Conservation (phyloP, 2,329 filamentous ascomycete species). For the Curvularia spicifera region DNA sequence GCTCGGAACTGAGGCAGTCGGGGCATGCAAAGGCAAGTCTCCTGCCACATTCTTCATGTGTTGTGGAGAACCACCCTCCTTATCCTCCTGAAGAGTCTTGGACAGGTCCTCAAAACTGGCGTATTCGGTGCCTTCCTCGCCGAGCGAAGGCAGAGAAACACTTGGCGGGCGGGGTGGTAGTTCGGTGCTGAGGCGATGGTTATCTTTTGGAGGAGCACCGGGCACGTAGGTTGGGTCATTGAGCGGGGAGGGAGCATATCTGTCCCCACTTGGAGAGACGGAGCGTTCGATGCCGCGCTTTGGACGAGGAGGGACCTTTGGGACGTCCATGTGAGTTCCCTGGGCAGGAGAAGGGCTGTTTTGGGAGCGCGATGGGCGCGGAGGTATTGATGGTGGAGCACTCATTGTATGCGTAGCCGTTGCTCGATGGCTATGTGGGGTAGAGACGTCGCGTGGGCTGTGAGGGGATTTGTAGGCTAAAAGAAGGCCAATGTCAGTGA, state of each 20-base stretch:
- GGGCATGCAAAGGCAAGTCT: constrained; percentile 86
- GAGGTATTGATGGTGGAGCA: constrained; percentile 63
- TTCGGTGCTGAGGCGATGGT: constrained; percentile 44
- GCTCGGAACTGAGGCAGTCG: constrained; percentile 82
- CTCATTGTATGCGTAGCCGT: constrained; percentile 51
- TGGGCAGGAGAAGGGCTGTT: constrained; percentile 51
- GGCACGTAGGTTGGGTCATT: constrained; percentile 69
- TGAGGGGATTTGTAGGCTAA: constrained; percentile 19
- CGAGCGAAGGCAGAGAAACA: constrained; percentile 82
- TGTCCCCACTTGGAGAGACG: constrained; percentile 75
- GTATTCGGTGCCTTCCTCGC: constrained; percentile 91
- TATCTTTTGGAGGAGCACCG: constrained; percentile 44
- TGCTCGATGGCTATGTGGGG: constrained; percentile 23
- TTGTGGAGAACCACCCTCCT: constrained; percentile 59
- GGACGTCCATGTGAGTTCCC: constrained; percentile 60
- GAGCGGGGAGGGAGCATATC: constrained; percentile 84
- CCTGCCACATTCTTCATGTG: constrained; percentile 80
- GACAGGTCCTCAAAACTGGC: constrained; percentile 63
- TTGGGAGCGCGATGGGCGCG: constrained; percentile 65
- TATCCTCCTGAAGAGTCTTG: constrained; percentile 42
- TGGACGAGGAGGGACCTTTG: constrained; percentile 81
- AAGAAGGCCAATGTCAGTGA: constrained; percentile 32
- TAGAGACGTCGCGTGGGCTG: constrained; percentile 21
- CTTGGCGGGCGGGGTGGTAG: constrained; percentile 70
- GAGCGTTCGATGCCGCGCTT: constrained; percentile 72